These are phyloP conservation scores for Neofusicoccum sp. DNA, from an alignment of 2,329 filamentous ascomycete genomes.

Conservation along the genomic window DNA sequence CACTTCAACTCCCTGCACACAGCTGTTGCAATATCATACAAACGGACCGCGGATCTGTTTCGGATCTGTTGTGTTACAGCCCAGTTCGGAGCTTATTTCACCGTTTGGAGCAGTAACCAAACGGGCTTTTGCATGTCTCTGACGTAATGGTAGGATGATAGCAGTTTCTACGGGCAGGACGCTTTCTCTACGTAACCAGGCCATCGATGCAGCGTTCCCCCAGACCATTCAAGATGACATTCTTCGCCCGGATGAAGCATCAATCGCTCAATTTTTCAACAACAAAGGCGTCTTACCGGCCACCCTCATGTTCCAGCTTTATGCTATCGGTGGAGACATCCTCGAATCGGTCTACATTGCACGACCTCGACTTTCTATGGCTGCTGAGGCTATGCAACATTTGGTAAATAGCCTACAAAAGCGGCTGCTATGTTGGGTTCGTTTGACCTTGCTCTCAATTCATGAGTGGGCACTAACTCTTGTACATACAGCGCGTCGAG, in stretches of 20 bases:
- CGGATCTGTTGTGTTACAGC: background rate
- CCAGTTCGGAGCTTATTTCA: too few relatives aligned
- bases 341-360: background rate
- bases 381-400: background rate
- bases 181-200: background rate
- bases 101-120: too few relatives aligned
- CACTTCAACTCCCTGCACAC: too few relatives aligned
- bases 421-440: background rate
- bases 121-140: too few relatives aligned
- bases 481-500: background rate
- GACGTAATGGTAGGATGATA: slow-evolving; percentile 1
- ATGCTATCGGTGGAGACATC: background rate
- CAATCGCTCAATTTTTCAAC: background rate
- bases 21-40: too few relatives aligned
- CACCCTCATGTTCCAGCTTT: background rate
- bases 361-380: background rate
- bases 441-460: background rate
- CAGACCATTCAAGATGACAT: background rate
- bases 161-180: background rate
- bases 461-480: too few relatives aligned
- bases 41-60: background rate
- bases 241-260: background rate
- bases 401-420: background rate
- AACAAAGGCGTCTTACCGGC: background rate
- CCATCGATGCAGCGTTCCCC: background rate